These are phyloP conservation scores for Seminavis robusta DNA, from an alignment of 108 stramenopile genomes.

Conservation along the genomic window DNA sequence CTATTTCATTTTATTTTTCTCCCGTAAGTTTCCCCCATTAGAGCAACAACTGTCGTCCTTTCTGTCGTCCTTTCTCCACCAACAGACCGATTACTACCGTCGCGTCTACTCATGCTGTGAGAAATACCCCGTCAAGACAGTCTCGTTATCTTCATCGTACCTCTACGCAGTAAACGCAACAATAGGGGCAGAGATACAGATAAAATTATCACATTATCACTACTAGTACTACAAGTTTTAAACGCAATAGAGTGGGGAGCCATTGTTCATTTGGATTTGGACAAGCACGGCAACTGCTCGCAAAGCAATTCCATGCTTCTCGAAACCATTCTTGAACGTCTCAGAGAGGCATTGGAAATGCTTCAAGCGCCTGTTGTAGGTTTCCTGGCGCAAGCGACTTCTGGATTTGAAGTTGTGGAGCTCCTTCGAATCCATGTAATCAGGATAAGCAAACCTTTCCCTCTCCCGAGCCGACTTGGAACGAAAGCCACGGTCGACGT, in stretches of 20 bases:
- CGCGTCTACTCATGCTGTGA: no score
- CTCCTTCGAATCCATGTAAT: background rate
- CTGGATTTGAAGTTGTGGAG: constrained; percentile 13
- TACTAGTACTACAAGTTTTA: no score
- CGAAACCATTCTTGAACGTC: constrained; percentile 13
- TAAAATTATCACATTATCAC: no score
- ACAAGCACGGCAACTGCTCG: constrained; percentile 40
- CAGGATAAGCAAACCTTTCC: constrained; percentile 5
- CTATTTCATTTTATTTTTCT: no score
- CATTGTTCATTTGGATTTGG: constrained; percentile 36
- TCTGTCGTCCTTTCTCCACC: no score
- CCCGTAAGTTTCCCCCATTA: no score
- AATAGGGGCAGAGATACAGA: no score
- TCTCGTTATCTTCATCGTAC: no score
- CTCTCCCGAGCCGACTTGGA: background rate
- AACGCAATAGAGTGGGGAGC: constrained; percentile 23
- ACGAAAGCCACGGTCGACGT: constrained; percentile 22
- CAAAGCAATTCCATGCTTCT: constrained; percentile 22
- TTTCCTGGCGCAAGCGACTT: constrained; percentile 28
- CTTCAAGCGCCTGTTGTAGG: constrained; percentile 32
- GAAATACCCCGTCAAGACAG: no score
- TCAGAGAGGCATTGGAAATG: constrained; percentile 13
- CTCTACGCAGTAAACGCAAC: no score
- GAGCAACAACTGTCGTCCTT: no score
- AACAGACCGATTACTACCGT: no score